Evolutionary conservation across 2,329 filamentous ascomycete genomes (phyloP).

Genomic region (Colletotrichum filicis): DNA sequence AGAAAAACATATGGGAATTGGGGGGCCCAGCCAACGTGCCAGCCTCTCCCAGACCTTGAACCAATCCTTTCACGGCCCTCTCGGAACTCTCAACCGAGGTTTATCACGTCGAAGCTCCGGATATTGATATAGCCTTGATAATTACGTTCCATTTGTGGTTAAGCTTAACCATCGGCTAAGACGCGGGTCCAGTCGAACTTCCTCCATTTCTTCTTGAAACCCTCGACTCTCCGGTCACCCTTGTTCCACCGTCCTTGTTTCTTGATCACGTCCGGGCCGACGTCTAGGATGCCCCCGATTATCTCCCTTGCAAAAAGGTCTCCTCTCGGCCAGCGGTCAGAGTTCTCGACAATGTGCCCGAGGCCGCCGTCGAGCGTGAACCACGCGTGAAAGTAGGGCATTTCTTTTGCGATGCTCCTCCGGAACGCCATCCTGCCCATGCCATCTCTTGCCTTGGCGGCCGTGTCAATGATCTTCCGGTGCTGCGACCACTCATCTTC

Average conservation of each 20-base stretch:
- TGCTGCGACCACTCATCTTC: constrained; percentile 98
- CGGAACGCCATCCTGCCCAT: constrained; percentile 86
- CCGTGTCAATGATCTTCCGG: constrained; percentile 92
- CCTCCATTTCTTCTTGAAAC: constrained; percentile 86
- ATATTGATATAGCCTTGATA: background rate
- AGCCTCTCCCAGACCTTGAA: background rate
- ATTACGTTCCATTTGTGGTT: background rate
- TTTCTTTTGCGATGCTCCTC: constrained; percentile 86
- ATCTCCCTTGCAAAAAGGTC: constrained; percentile 95
- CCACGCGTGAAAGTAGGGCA: constrained; percentile 99
- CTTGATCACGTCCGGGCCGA: constrained; percentile 84
- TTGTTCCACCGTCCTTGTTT: constrained; percentile 87
- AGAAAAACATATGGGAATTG: background rate
- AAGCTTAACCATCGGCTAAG: constrained; percentile 51
- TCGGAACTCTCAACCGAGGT: constrained; percentile 9
- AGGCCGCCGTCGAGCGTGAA: constrained; percentile 92
- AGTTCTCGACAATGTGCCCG: constrained; percentile 92
- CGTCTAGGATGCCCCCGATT: constrained; percentile 90
- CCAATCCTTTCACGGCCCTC: background rate
- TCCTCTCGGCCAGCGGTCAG: constrained; percentile 85
- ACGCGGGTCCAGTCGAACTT: constrained; percentile 90
- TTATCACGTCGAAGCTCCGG: background rate
- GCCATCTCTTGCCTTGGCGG: constrained; percentile 70
- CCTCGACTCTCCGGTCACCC: constrained; percentile 76
- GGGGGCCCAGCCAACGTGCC: no score